Evolutionary conservation across 176 grass and related monocot genomes (phyloP).

Genomic region (Typha latifolia): DNA sequence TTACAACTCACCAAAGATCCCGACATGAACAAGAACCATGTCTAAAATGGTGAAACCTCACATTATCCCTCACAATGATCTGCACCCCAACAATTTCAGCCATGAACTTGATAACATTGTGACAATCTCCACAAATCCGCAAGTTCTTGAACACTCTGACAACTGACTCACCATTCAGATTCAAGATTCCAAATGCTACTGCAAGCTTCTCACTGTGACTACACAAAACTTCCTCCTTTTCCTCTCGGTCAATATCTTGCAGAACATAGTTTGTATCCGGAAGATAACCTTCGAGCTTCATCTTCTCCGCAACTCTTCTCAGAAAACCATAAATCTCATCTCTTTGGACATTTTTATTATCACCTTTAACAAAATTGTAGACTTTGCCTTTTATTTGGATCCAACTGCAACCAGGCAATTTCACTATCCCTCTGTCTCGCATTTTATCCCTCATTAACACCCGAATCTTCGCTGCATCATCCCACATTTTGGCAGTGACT

Average conservation of each 20-base stretch:
- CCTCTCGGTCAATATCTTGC: slow-evolving; percentile 16
- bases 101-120: slow-evolving; percentile 21
- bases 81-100: slow-evolving; percentile 13
- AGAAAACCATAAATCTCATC: slow-evolving; percentile 18
- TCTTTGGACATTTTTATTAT: slow-evolving; percentile 8
- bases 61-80: slow-evolving; percentile 26
- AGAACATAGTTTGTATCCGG: slow-evolving; percentile 14
- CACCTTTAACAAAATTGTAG: slow-evolving; percentile 24
- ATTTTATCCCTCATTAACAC: slow-evolving; percentile 18
- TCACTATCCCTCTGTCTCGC: slow-evolving; percentile 9
- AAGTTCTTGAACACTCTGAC: slow-evolving; percentile 26
- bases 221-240: slow-evolving; percentile 21
- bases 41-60: slow-evolving; percentile 30
- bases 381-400: slow-evolving; percentile 17
- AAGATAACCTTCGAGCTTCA: slow-evolving; percentile 21
- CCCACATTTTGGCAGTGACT: slow-evolving; percentile 9
- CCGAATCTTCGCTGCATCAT: slow-evolving; percentile 14
- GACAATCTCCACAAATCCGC: slow-evolving; percentile 24
- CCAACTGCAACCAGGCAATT: slow-evolving; percentile 18
- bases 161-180: slow-evolving; percentile 11
- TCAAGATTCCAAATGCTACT: slow-evolving; percentile 19
- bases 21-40: slow-evolving; percentile 20
- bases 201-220: slow-evolving; percentile 25
- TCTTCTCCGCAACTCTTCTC: slow-evolving; percentile 9
- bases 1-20: slow-evolving; percentile 17